phyloP scores from a whole-genome alignment of 805 yeast species.

The Candida krabiensis region DNA sequence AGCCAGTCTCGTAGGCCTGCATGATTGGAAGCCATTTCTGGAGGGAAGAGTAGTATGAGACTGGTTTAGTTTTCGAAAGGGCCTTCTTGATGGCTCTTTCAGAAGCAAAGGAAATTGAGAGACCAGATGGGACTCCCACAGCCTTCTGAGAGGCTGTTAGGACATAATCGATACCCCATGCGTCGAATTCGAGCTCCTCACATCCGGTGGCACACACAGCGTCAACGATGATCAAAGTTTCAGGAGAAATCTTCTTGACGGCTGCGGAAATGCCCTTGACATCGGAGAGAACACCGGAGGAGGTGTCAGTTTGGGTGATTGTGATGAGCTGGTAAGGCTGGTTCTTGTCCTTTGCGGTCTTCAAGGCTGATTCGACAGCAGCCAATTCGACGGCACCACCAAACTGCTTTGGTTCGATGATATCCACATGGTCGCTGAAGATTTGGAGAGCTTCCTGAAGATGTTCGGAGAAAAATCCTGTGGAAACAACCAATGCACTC shows the following conservation, averaged over 20 bases:
- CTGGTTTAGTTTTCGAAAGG: constrained; percentile 44
- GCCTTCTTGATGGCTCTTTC: constrained; percentile 71
- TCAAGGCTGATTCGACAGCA: constrained; percentile 55
- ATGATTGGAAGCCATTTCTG: constrained; percentile 87
- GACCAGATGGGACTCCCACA: constrained; percentile 91
- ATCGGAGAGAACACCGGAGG: constrained; percentile 87
- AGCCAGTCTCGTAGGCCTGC: constrained; percentile 80
- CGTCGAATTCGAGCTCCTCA: constrained; percentile 80
- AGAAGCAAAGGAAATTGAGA: constrained; percentile 74
- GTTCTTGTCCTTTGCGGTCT: constrained; percentile 32
- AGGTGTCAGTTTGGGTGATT: constrained; percentile 94
- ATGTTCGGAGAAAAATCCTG: constrained; percentile 87
- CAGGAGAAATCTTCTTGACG: constrained; percentile 70
- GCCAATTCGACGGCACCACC: constrained; percentile 69
- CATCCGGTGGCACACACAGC: constrained; percentile 95
- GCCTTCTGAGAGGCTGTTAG: constrained; percentile 96
- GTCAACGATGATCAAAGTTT: constrained; percentile 81
- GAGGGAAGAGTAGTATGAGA: constrained; percentile 67
- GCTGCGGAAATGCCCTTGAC: constrained; percentile 60
- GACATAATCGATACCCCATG: constrained; percentile 87
- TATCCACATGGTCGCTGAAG: constrained; percentile 77
- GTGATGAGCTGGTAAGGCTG: constrained; percentile 64
- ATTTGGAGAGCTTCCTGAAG: constrained; percentile 73
- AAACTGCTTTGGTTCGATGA: constrained; percentile 58
- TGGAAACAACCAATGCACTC: constrained; percentile 75